A percentile compares a stretch with the other conserved stretches of the same genome.
phyloP scores from a whole-genome alignment of 306 rosid species.

The Prunus mira region DNA sequence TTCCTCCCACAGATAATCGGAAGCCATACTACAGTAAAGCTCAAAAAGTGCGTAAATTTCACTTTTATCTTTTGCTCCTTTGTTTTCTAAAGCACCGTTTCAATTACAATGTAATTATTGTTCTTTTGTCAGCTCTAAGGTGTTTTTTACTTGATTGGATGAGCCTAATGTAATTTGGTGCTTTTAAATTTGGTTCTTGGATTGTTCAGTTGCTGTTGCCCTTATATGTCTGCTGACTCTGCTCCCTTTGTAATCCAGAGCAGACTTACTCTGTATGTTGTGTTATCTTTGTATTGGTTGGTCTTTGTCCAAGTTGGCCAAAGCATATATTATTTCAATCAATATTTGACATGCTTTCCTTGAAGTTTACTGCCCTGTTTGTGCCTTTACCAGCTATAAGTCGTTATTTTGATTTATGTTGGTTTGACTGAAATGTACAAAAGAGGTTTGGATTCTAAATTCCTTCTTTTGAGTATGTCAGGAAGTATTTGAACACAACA shows the following conservation, averaged over 20 bases:
- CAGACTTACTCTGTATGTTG: background rate
- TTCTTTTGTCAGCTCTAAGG: background rate
- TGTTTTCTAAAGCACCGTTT: too few relatives aligned
- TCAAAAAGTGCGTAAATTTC: constrained; percentile 65
- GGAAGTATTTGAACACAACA: constrained; percentile 81
- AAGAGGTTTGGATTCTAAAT: background rate
- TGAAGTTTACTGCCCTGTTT: constrained; percentile 6
- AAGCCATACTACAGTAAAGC: constrained; percentile 82
- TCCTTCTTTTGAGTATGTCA: constrained; percentile 21
- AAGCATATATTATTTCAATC: background rate
- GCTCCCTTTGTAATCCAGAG: background rate
- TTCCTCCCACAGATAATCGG: constrained; percentile 77
- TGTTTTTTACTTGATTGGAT: background rate
- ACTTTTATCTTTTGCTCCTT: constrained; percentile 16
- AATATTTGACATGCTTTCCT: constrained; percentile 8
- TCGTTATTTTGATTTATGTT: background rate
- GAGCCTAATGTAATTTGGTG: background rate
- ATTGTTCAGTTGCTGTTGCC: background rate
- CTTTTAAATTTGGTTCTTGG: background rate
- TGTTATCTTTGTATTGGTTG: background rate
- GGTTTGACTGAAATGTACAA: background rate
- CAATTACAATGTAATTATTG: background rate
- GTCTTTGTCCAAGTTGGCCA: background rate
- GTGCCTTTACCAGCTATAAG: constrained; percentile 17
- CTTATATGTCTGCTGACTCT: constrained; percentile 1